These are phyloP conservation scores for Oenanthe sinensis DNA, from an alignment of 129 eudicot genomes.

Conservation along the genomic window DNA sequence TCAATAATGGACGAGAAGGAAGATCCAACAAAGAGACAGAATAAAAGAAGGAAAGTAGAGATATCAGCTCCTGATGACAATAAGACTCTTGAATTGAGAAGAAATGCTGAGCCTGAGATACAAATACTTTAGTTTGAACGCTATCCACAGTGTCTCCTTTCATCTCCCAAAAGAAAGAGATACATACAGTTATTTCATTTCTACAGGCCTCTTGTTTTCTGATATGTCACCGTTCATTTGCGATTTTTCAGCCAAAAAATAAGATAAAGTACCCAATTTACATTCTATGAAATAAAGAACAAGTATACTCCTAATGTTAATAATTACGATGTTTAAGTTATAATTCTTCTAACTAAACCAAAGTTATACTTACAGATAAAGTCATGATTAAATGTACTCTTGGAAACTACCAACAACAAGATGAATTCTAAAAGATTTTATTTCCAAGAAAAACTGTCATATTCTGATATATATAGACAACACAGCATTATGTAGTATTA, in stretches of 20 bases:
- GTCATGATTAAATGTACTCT: not conserved
- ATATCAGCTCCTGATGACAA: constrained; percentile 25
- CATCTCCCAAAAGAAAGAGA: not conserved
- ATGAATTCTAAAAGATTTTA: not conserved
- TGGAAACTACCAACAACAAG: not conserved
- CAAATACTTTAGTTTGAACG: not conserved
- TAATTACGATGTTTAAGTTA: not conserved
- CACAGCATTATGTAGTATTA: not conserved
- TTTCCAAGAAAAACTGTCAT: not conserved
- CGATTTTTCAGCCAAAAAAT: too few relatives aligned
- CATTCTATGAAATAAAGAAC: too few relatives aligned
- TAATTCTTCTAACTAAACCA: not conserved
- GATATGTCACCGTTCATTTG: not conserved
- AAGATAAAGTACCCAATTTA: too few relatives aligned
- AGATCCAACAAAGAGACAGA: constrained; percentile 37
- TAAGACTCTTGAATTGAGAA: constrained; percentile 26
- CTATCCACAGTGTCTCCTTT: not conserved
- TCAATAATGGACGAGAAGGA: constrained; percentile 67
- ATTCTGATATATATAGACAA: not conserved
- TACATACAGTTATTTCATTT: not conserved
- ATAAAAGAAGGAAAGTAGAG: constrained; percentile 59
- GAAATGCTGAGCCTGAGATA: constrained; percentile 16
- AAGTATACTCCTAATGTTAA: too few relatives aligned
- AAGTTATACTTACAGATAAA: not conserved
- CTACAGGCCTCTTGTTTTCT: not conserved